phyloP scores from a whole-genome alignment of 257 asterid species.

The Solanum habrochaites region DNA sequence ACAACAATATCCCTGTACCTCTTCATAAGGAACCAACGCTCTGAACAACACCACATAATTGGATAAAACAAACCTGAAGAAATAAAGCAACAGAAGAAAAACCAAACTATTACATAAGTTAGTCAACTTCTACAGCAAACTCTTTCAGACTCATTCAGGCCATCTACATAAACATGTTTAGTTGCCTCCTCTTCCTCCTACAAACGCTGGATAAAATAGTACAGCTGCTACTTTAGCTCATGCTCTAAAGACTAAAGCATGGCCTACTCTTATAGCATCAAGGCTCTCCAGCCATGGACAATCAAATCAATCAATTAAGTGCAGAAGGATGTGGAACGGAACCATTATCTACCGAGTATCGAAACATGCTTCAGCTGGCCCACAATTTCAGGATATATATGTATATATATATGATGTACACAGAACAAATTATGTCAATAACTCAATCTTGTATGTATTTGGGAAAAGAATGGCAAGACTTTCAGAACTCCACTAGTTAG shows the following conservation, averaged over 20 bases:
- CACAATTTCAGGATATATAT: neutral
- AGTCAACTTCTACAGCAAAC: neutral
- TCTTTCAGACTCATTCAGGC: neutral
- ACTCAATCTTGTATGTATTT: neutral
- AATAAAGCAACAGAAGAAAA: neutral
- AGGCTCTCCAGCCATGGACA: neutral
- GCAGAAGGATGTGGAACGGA: neutral
- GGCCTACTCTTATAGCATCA: neutral
- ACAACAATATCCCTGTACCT: slow-evolving; percentile 31
- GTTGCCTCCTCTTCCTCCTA: neutral
- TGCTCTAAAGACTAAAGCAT: neutral
- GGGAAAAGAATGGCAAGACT: neutral
- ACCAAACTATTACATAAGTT: neutral
- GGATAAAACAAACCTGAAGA: slow-evolving; percentile 75
- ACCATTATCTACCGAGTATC: neutral
- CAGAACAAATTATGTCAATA: neutral
- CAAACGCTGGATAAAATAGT: neutral
- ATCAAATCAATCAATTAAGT: neutral
- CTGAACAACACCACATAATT: slow-evolving; percentile 86
- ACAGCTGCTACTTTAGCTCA: neutral
- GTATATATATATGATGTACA: neutral
- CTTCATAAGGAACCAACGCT: slow-evolving; percentile 80
- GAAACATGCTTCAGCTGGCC: neutral
- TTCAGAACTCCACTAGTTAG: neutral
- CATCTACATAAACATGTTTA: neutral